Percentiles rank a stretch among this genome's conserved stretches.
Evolutionary conservation across 2,329 filamentous ascomycete genomes (phyloP).

Genomic region (Ascochyta clinopodiicola): DNA sequence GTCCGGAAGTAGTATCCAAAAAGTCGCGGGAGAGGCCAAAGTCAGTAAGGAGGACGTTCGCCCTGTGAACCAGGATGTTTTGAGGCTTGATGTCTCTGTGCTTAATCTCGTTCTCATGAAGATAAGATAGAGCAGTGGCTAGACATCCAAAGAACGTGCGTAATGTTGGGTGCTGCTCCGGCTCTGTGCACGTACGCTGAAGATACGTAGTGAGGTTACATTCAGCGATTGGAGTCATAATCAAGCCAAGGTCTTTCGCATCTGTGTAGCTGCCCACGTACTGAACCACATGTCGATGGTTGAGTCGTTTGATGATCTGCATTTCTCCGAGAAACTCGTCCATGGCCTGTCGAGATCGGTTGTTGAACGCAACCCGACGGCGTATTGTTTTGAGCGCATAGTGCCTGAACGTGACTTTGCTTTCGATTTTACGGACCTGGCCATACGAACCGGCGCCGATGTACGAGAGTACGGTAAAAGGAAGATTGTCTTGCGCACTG

Average conservation of each 20-base stretch:
- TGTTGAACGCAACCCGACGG: constrained; percentile 22
- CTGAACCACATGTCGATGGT: constrained; percentile 36
- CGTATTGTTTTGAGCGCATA: constrained; percentile 42
- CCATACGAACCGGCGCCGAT: constrained; percentile 35
- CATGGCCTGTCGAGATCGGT: constrained; percentile 18
- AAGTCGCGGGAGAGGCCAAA: constrained; percentile 24
- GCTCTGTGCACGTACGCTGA: background rate
- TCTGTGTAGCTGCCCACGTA: constrained; percentile 43
- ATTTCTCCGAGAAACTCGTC: constrained; percentile 34
- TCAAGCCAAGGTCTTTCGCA: constrained; percentile 30
- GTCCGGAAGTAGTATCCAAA: constrained; percentile 17
- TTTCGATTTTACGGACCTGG: constrained; percentile 34
- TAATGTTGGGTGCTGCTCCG: background rate
- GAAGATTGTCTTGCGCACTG: constrained; percentile 22
- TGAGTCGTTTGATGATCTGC: constrained; percentile 30
- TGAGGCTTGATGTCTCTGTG: constrained; percentile 29
- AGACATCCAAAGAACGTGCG: constrained; percentile 26
- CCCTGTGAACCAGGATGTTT: constrained; percentile 22
- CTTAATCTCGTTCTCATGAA: constrained; percentile 20
- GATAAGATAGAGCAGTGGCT: constrained; percentile 18
- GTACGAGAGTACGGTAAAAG: constrained; percentile 25
- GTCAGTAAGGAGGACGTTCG: constrained; percentile 20
- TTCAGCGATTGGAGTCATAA: constrained; percentile 35
- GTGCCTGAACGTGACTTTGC: constrained; percentile 29
- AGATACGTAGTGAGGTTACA: constrained; percentile 17